Evolutionary conservation across 2,329 filamentous ascomycete species (phyloP), one percentile per base, ranked within the genome.

Genomic region (Aspergillus sojae): DNA sequence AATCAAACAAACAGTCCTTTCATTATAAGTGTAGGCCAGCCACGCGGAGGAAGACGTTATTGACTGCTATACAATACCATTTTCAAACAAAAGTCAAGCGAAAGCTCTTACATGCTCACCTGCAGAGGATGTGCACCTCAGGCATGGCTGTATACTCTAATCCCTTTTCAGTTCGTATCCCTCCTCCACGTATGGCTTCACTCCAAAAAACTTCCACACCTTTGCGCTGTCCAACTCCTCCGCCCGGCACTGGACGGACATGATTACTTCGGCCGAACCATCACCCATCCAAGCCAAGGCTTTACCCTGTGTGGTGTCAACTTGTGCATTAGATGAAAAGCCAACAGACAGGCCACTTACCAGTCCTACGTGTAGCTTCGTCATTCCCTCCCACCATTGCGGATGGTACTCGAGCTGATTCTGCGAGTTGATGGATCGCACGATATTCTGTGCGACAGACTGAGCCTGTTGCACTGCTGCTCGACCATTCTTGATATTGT

Each of bases 281-380:
- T 85, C 79, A 0, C 78, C 78, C 4, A 83, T 72, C 58, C 83
- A 79, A 0, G 75, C 74, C 4, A 84, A 77, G 0, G 82, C 83
- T 30, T 80, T 79, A 43, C 81, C 75, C 84, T 85, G 50, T 19
- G 4, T 46, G 16, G 34, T 62, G 70, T 67, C 58, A 36, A 58
- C 11, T 60, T 4, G 21, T n/a, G 23, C 3, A 28, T 19, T 16
- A 5, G 5, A 30, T 41, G 14, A 57, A 19, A 2, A 7, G 11
- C 4, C 2, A 43, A 28, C 19, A 53, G 23, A 11, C 11, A 23
- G 32, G 30, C 14, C 4, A 70, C 80, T 74, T 72, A 86, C 84
- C 71, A 86, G 65, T 11, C 84, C 84, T 9, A 87, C 71, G 0
- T 85, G 87, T 67, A 87, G 68, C 70, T 86, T 85, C 62, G 86